A percentile compares a stretch with the other conserved stretches of the same genome.
Evolutionary conservation across 805 yeast species (phyloP).

Genomic region (Lachancea thermotolerans): DNA sequence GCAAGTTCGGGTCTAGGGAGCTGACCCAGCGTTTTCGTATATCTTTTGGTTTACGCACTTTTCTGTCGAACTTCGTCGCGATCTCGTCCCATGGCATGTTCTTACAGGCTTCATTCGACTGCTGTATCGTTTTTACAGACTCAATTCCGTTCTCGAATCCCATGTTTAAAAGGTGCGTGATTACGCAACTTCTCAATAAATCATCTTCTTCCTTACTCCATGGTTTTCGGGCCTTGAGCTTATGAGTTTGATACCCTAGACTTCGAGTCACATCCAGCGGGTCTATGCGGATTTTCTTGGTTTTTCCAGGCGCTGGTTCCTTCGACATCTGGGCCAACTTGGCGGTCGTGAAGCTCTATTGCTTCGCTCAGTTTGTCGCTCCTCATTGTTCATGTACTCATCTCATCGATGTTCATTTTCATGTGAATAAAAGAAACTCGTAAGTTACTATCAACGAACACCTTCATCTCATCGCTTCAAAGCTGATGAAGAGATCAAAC

Average conservation of each 20-base stretch:
- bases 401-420: constrained; percentile 3
- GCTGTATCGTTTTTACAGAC: constrained; percentile 22
- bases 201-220: constrained; percentile 79
- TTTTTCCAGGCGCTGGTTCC: constrained; percentile 1
- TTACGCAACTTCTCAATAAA: constrained; percentile 39
- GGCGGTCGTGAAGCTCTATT: too few species aligned
- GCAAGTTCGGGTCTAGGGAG: constrained; percentile 73
- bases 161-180: constrained; percentile 29
- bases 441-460: not conserved
- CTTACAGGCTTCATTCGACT: constrained; percentile 28
- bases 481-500: too few species aligned
- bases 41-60: constrained; percentile 65
- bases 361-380: too few species aligned
- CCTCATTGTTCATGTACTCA: not conserved
- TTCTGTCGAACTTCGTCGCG: constrained; percentile 39
- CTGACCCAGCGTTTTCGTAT: constrained; percentile 84
- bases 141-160: constrained; percentile 34
- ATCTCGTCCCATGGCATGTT: constrained; percentile 57
- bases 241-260: constrained; percentile 65
- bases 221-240: constrained; percentile 54
- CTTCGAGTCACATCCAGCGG: constrained; percentile 54
- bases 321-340: not conserved
- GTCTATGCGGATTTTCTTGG: constrained; percentile 20
- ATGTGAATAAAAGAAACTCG: not conserved
- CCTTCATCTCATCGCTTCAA: not conserved